Base-by-base conservation (phyloP, 148 eudicot genomes). In the Bassia scoparia region DNA sequence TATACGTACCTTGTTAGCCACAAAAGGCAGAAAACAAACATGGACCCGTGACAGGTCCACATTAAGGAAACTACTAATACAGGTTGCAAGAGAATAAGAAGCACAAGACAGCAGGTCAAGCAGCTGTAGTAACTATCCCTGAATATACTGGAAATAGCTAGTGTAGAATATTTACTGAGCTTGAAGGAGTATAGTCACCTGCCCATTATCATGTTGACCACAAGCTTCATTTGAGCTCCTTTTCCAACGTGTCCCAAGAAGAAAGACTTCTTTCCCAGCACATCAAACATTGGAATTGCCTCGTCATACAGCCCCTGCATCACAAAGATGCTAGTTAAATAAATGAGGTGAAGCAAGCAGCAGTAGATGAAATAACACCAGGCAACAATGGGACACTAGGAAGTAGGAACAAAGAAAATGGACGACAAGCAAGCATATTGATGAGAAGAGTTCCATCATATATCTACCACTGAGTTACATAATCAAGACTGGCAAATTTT, bases 191-290 rank as follows among this genome's bases (percentile, higher is more conserved):
- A 37, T 41, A n/a, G 13, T 61, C 81, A 96, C 99, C 99, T 96
- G 72, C 99, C 99, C 99, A 96, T 92, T 55, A 90, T 84, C 99
- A 92, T 96, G 85, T 96, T 96, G 80, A 96, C 94, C 37, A 92
- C 99, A 74, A 96, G 99, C 87, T 96, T 96, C 99, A 92, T 96
- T 82, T 87, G 88, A 54, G 99, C 99, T 80, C 96, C 99, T 71
- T 96, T 90, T 70, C 99, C 99, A 56, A 96, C 86, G 69, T 88
- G 61, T n/a, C 99, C 99, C 75, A 96, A 77, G 82, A 80, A 96
- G 80, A 92, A 92, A 17, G 97, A 96, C 76, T 92, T 96, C 86
- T 96, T 96, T 38, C 99, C 99, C 89, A 96, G 68, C 67, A 96
- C 87, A 78, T 92, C 90, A 23, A 96, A 96, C 75, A 92, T 91